Base-by-base conservation (phyloP, 345 rosid species). In the Kandelia obovata region DNA sequence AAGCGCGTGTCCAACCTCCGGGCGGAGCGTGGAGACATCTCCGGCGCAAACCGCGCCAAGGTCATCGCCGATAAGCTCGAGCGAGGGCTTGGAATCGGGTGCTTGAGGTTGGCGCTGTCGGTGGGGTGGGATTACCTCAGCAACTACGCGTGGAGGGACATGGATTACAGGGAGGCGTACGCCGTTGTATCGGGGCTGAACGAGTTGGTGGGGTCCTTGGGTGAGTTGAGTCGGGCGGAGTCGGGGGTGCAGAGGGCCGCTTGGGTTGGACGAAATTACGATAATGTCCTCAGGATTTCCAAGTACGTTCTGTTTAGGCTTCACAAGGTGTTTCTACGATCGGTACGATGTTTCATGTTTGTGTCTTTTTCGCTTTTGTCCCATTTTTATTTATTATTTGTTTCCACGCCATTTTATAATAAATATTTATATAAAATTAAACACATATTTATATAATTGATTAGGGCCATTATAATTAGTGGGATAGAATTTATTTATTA, bases 1-100 rank as follows among this genome's bases (percentile, higher is more conserved):
- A 69, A 68, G 47, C 96, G 97, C 65, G 94, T 93, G 37, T 81
- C 96, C 60, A 87, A 86, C 79, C 77, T 89, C 19, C 97, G 97
- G 23, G 79, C 80, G 6, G 73, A 85, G 0, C 93, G 98, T 17
- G 94, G 96, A 17, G 97, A 93, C 67, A 16, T 23, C 17, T 43
- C 64, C 39, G 98, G 96, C 3, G 76, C 90, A 11, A 65, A 75
- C 37, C 88, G 97, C 17, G 92, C 84, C 47, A 82, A 78, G 64
- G 16, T 64, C 58, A 62, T 89, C 34, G 88, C 94, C 6, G 79
- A 76, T 10, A 81, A 84, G 73, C 77, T 90, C 1, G 84, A 90
- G 67, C 83, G 77, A 16, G 79, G 80, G 62, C 57, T 73, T 47
- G 86, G 86, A 64, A 28, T 86, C 10, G 88, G 89, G 62, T 64